Base-by-base conservation (phyloP, 192 early-diverging fungal species). In the Coemansia umbellata region DNA sequence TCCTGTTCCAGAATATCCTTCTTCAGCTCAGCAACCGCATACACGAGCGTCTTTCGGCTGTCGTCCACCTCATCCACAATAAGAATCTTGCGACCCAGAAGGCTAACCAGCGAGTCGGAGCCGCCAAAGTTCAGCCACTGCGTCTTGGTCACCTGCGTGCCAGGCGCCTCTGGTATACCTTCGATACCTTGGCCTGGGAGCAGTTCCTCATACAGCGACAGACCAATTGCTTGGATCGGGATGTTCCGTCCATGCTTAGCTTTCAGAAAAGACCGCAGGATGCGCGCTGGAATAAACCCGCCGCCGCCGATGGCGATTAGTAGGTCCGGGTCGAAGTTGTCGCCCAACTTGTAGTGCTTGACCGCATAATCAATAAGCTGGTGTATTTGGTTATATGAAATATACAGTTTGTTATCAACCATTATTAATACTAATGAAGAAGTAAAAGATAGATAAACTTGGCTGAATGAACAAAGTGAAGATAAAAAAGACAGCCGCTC, bases 11-110 rank as follows among this genome's bases (percentile, higher is more conserved):
- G 72, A 17, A 90, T 80, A 55, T 90, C 86, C 67, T 88, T 88
- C 31, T 67, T 40, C 28, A 90, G 63, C 68, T 90, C 88, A 6
- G 79, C 74, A 5, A 90, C 82, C 22, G 88, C 88, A 49, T 84
- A 90, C 17, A 82, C 83, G 8, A 90, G 60, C 1, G 88, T 90
- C 31, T 80, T 77, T 17, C 88, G 77, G 43, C 84, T 88, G 56
- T 90, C 88, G 51, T 90, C 88, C 11, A 90, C 86, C 35, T 90
- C 88, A 44, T 90, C 88, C 0, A 90, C 88, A 67, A 90, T 86
- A 31, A 90, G 57, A 45, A 90, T 88, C 60, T 77, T 75, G 33
- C 85, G 76, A 3, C 88, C 88, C 31, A 88, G 60, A 28, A 90
- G 67, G 10, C 80, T 81, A 8, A 75, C 76, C 35, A 83, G 77